Conservation (phyloP, 73 alveolate genomes). For the Blepharisma japonicum region DNA sequence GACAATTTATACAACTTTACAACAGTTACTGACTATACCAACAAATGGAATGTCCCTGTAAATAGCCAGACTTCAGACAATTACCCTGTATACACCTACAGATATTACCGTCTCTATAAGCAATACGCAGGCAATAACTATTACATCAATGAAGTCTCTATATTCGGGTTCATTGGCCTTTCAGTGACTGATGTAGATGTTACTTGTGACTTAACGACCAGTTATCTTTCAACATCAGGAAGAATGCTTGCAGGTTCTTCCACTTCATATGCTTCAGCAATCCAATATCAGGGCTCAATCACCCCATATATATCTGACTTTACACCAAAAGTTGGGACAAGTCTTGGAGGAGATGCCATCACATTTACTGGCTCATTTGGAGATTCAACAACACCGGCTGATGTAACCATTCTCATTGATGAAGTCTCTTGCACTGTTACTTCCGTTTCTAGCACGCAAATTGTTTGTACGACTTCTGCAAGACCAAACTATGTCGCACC, state of each 20-base stretch:
- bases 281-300: slow-evolving; percentile 38
- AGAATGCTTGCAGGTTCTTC: slow-evolving; percentile 17
- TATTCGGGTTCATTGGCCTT: background rate
- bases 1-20: background rate
- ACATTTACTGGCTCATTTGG: slow-evolving; percentile 50
- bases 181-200: background rate
- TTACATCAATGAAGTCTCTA: background rate
- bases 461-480: slow-evolving; percentile 39
- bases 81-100: background rate
- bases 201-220: background rate
- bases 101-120: background rate
- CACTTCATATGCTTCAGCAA: background rate
- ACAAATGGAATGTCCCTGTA: background rate
- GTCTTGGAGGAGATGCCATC: slow-evolving; percentile 48
- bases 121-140: background rate
- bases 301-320: slow-evolving; percentile 44
- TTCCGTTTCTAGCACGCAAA: slow-evolving; percentile 10
- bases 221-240: background rate
- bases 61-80: background rate
- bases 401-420: slow-evolving; percentile 39
- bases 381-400: slow-evolving; percentile 35
- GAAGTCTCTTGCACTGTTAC: slow-evolving; percentile 36
- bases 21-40: background rate
- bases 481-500: slow-evolving; percentile 43
- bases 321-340: slow-evolving; percentile 42